Conservation (phyloP, 2,329 filamentous ascomycete genomes). For the Botryotinia calthae region DNA sequence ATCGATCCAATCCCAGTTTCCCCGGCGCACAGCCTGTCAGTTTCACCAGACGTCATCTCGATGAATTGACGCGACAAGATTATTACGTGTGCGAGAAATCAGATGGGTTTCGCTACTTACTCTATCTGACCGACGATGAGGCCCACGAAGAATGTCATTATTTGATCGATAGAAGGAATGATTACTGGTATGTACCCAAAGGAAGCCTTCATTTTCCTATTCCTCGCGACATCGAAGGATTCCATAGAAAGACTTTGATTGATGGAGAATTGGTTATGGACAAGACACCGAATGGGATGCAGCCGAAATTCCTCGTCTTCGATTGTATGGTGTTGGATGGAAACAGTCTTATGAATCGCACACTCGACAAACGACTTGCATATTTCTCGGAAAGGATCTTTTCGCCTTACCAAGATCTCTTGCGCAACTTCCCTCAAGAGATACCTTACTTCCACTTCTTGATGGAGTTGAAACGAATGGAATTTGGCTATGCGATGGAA, state of each 20-base stretch:
- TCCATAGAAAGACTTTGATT: constrained; percentile 77
- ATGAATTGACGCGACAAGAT: constrained; percentile 78
- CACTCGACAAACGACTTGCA: constrained; percentile 83
- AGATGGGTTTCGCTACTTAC: constrained; percentile 91
- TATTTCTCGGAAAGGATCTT: constrained; percentile 80
- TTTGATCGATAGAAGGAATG: constrained; percentile 95
- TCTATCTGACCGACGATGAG: constrained; percentile 74
- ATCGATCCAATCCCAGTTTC: constrained; percentile 66
- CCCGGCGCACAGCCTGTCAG: constrained; percentile 94
- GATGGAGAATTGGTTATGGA: constrained; percentile 95
- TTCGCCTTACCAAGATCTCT: constrained; percentile 63
- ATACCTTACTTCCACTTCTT: constrained; percentile 70
- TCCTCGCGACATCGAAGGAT: constrained; percentile 60
- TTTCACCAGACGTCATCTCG: constrained; percentile 76
- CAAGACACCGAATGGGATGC: constrained; percentile 63
- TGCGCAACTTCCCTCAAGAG: constrained; percentile 67
- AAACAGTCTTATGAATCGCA: constrained; percentile 70
- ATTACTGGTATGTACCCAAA: constrained; percentile 81
- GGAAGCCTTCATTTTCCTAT: constrained; percentile 76
- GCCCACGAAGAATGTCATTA: constrained; percentile 72
- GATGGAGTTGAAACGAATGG: constrained; percentile 84
- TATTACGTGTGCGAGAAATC: constrained; percentile 99
- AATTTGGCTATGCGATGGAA: constrained; percentile 82
- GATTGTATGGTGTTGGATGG: constrained; percentile 84
- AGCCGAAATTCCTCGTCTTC: constrained; percentile 86